phyloP scores from a whole-genome alignment of 148 eudicot species.

The Gaultheria prostrata region DNA sequence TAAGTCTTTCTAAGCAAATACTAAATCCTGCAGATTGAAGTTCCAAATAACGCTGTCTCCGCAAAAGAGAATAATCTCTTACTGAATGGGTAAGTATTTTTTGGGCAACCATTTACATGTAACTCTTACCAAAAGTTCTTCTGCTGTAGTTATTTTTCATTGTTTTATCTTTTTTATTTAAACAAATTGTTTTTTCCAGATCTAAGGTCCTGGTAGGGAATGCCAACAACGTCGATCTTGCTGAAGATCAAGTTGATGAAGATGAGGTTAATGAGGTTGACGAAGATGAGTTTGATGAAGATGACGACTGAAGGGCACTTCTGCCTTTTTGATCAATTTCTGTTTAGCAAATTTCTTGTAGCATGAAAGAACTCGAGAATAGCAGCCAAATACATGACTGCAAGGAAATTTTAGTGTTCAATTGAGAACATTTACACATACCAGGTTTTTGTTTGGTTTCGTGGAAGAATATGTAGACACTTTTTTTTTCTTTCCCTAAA shows the following conservation, averaged over 20 bases:
- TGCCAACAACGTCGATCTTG: background rate
- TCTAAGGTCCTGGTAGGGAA: background rate
- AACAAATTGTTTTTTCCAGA: conserved; percentile 1
- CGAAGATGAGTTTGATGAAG: background rate
- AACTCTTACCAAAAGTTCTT: background rate
- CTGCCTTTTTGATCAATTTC: background rate
- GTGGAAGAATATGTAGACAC: background rate
- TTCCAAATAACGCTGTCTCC: background rate
- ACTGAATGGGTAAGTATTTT: background rate
- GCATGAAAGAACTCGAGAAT: background rate
- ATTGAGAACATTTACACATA: conserved; percentile 1
- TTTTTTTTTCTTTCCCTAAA: too few species aligned
- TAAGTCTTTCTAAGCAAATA: background rate
- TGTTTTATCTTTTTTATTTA: background rate
- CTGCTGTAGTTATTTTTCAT: background rate
- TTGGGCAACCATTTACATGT: background rate
- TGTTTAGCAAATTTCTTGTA: background rate
- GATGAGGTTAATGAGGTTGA: too few species aligned
- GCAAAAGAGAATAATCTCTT: background rate
- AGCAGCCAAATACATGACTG: background rate
- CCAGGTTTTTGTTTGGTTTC: background rate
- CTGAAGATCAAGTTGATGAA: background rate
- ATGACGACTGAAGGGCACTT: background rate
- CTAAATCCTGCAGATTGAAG: conserved; percentile 1
- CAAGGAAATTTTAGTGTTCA: background rate